Base-by-base conservation (phyloP, 2,329 filamentous ascomycete genomes). In the Fusarium subglutinans region DNA sequence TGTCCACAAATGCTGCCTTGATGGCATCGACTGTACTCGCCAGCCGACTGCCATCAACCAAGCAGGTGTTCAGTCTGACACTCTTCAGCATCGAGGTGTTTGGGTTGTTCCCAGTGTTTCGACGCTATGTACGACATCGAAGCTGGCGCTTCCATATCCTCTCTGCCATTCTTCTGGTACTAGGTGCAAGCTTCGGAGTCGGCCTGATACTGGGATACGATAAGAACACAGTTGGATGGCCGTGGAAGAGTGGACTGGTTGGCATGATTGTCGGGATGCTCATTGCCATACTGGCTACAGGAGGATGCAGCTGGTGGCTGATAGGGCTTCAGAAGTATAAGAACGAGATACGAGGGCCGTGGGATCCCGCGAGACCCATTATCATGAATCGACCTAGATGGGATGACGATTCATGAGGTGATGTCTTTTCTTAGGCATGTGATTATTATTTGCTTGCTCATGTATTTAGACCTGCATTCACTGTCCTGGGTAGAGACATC, bases 251-350 rank as follows among this genome's bases (percentile, higher is more conserved):
- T 63, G 88, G 87, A 24, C 77, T 96, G 30, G 85, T 93, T 6
- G 96, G 96, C 18, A 91, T 94, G 73, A 82, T 96, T 3, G 85
- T 97, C 11, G 94, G 94, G 10, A 89, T 91, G n/a, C 79, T 96
- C 15, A 86, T 94, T 28, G 92, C 93, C 2, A 90, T 91, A 9
- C 81, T 98, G 61, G 91, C 91, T 5, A 97, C 98, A 90, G 96
- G 96, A 4, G 92, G 95, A 18, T 98, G 95, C 81, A 97, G 94
- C 80, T 98, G 95, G 96, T 98, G 96, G 95, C 84, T 99, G 72
- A 98, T 99, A 79, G 94, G 95, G 14, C 83, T 99, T 82, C 96
- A 99, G 84, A 96, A 97, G 84, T 99, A 98, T 84, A 99, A 99
- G 87, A 98, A 98, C 81, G 96, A 98, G 84, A 98, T 99, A 76